Conservation (phyloP, 768 basidiomycete species). For the Termitomyces sp. region DNA sequence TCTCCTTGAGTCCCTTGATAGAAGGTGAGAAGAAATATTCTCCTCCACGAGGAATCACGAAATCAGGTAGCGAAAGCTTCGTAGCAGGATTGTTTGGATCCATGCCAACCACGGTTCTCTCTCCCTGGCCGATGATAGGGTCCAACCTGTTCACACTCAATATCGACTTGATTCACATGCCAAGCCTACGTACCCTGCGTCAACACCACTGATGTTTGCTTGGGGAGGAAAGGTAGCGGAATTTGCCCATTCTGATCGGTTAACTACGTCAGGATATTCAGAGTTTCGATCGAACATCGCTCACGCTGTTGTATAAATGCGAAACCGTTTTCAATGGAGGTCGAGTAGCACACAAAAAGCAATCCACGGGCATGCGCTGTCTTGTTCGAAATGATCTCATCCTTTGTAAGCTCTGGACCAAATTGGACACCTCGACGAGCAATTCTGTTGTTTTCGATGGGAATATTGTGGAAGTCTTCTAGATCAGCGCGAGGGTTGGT, state of each 20-base stretch:
- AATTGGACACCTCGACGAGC: constrained; percentile 45
- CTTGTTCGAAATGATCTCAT: constrained; percentile 27
- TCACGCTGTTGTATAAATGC: constrained; percentile 35
- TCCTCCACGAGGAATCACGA: constrained; percentile 41
- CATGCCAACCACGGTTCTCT: constrained; percentile 20
- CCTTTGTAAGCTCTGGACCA: constrained; percentile 41
- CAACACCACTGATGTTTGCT: constrained; percentile 13
- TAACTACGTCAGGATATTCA: background rate
- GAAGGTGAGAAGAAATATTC: constrained; percentile 52
- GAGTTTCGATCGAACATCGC: constrained; percentile 7
- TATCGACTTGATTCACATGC: background rate
- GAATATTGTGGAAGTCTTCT: constrained; percentile 16
- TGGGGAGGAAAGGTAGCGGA: constrained; percentile 27
- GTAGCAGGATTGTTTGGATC: constrained; percentile 26
- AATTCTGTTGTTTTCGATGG: constrained; percentile 30
- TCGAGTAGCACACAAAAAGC: constrained; percentile 39
- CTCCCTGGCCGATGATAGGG: constrained; percentile 37
- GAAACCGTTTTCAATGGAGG: constrained; percentile 33
- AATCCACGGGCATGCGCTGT: constrained; percentile 44
- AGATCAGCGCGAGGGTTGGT: constrained; percentile 40
- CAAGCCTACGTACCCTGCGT: constrained; percentile 22
- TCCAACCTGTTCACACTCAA: constrained; percentile 33
- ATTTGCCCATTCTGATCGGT: constrained; percentile 31
- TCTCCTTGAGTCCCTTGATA: constrained; percentile 36
- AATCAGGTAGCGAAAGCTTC: constrained; percentile 27